Conservation (phyloP, 768 basidiomycete genomes). For the Tricholomella constricta region DNA sequence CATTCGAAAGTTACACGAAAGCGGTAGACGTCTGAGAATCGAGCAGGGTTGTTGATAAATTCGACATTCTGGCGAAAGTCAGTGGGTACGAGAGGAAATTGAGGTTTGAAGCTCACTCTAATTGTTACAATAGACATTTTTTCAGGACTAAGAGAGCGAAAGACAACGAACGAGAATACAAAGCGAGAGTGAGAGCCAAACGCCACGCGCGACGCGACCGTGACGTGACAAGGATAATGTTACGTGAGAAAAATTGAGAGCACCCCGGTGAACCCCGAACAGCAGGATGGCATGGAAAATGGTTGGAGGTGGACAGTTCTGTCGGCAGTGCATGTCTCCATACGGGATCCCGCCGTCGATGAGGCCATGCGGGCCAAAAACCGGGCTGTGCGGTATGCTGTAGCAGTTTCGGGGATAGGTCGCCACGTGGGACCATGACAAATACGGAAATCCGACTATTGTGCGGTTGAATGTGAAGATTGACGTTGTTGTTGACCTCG, state of each 20-base stretch:
- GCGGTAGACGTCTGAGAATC: constrained; percentile 87
- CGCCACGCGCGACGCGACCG: constrained; percentile 22
- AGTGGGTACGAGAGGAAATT: neutral
- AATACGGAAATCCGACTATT: neutral
- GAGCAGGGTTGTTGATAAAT: constrained; percentile 91
- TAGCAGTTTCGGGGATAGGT: too few species aligned
- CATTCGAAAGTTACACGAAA: constrained; percentile 98
- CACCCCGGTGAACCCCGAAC: constrained; percentile 10
- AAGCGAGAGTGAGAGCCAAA: neutral
- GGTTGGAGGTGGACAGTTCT: too few species aligned
- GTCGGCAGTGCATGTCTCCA: too few species aligned
- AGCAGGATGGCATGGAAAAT: too few species aligned
- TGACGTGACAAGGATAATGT: constrained; percentile 10
- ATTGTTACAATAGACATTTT: constrained; percentile 73
- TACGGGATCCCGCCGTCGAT: too few species aligned
- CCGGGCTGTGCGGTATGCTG: too few species aligned
- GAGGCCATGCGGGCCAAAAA: too few species aligned
- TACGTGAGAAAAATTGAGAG: constrained; percentile 11
- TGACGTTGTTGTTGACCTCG: too few species aligned
- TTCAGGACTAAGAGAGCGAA: constrained; percentile 2
- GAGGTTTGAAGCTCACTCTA: constrained; percentile 41
- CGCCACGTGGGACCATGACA: too few species aligned
- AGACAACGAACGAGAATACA: constrained; percentile 1
- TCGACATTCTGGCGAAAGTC: constrained; percentile 64
- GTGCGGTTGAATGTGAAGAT: too few species aligned